Percentiles rank a stretch among this genome's conserved stretches.
Evolutionary conservation across 768 basidiomycete genomes (phyloP).

Genomic region (Trametes elegans): DNA sequence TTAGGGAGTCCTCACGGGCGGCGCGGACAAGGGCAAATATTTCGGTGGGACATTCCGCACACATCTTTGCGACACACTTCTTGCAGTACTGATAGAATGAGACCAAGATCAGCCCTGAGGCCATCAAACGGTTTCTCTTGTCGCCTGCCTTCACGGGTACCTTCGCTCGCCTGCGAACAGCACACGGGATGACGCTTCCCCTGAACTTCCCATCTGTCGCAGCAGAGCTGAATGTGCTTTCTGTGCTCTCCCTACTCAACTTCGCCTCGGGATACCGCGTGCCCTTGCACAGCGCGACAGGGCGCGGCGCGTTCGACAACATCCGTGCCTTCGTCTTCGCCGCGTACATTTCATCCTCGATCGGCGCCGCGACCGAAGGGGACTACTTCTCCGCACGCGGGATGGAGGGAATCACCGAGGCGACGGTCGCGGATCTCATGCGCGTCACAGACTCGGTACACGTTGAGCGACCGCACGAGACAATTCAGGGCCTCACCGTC

Average conservation of each 20-base stretch:
- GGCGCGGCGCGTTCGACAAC: conserved; percentile 82
- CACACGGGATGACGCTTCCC: conserved; percentile 75
- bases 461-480: conserved; percentile 66
- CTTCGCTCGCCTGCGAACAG: conserved; percentile 56
- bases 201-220: conserved; percentile 71
- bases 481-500: conserved; percentile 64
- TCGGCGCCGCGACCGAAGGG: conserved; percentile 42
- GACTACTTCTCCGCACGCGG: conserved; percentile 68
- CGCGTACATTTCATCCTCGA: conserved; percentile 64
- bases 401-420: conserved; percentile 50
- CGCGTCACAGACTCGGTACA: conserved; percentile 55
- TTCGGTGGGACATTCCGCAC: conserved; percentile 41
- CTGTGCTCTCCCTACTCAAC: conserved; percentile 75
- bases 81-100: background rate
- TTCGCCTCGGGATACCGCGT: conserved; percentile 81
- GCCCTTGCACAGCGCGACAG: conserved; percentile 67
- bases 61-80: background rate
- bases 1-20: conserved; percentile 51
- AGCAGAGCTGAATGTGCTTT: conserved; percentile 81
- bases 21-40: conserved; percentile 49
- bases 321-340: conserved; percentile 74
- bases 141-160: conserved; percentile 64
- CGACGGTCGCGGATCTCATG: conserved; percentile 72
- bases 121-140: conserved; percentile 59
- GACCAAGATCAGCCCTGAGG: conserved; percentile 55